These are phyloP conservation scores for Citrullus amarus DNA, from an alignment of 306 rosid genomes.

Conservation along the genomic window DNA sequence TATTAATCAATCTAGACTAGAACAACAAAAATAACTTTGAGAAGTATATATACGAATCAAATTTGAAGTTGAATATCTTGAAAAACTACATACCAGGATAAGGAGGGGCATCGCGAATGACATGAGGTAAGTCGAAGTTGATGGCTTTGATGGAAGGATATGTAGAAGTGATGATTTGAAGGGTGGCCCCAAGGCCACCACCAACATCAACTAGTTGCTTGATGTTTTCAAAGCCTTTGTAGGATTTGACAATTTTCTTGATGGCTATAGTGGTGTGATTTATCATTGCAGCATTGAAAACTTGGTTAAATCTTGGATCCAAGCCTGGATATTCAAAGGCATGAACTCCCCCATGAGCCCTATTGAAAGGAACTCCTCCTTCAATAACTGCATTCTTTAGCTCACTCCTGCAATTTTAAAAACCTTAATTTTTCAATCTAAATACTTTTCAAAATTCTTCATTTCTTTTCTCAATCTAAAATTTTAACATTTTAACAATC, in stretches of 20 bases:
- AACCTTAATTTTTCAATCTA: too few relatives aligned
- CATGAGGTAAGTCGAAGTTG: slow-evolving; percentile 37
- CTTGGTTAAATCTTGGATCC: slow-evolving; percentile 9
- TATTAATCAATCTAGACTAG: too few relatives aligned
- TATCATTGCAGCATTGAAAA: slow-evolving; percentile 41
- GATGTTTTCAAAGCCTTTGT: slow-evolving; percentile 32
- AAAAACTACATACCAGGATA: slow-evolving; percentile 21
- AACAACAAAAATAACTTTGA: too few relatives aligned
- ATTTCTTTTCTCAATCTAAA: too few relatives aligned
- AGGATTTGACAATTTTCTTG: slow-evolving; percentile 25
- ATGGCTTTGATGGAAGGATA: slow-evolving; percentile 38
- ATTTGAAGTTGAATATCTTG: neutral
- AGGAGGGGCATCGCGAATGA: slow-evolving; percentile 28
- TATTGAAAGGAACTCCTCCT: slow-evolving; percentile 34
- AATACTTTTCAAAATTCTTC: too few relatives aligned
- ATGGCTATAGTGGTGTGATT: slow-evolving; percentile 24
- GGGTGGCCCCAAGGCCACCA: slow-evolving; percentile 13
- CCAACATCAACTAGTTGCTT: slow-evolving; percentile 31
- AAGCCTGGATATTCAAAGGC: slow-evolving; percentile 22
- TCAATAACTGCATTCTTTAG: slow-evolving; percentile 26
- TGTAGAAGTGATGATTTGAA: slow-evolving; percentile 35
- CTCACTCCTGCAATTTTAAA: slow-evolving; percentile 18
- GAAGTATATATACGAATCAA: too few relatives aligned
- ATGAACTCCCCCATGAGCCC: slow-evolving; percentile 21
- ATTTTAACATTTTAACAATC: too few relatives aligned